Evolutionary conservation across 192 early-diverging fungal species (phyloP).

Genomic region (Spinellus fusiger): DNA sequence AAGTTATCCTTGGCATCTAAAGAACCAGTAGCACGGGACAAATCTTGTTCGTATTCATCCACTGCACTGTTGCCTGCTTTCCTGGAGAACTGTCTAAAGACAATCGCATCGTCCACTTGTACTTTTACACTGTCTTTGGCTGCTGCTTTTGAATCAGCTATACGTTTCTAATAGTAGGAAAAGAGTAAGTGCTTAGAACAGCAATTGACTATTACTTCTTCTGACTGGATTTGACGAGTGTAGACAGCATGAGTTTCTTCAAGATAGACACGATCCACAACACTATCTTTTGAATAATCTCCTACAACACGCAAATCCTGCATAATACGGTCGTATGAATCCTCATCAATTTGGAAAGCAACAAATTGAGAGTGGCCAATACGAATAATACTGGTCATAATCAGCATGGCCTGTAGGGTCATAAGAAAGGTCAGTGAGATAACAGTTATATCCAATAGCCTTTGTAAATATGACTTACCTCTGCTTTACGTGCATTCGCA

Average conservation of each 20-base stretch:
- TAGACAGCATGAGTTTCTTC: slow-evolving; percentile 55
- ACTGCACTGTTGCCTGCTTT: slow-evolving; percentile 52
- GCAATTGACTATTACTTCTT: slow-evolving; percentile 44
- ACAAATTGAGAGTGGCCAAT: slow-evolving; percentile 87
- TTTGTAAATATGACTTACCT: slow-evolving; percentile 39
- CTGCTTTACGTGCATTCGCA: slow-evolving; percentile 83
- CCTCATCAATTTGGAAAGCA: slow-evolving; percentile 90
- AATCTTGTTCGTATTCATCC: slow-evolving; percentile 86
- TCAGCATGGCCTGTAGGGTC: slow-evolving; percentile 73
- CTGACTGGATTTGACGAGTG: slow-evolving; percentile 59
- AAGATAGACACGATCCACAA: slow-evolving; percentile 52
- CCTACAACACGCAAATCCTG: slow-evolving; percentile 78
- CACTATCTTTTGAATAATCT: slow-evolving; percentile 44
- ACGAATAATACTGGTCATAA: slow-evolving; percentile 93
- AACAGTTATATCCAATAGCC: background rate
- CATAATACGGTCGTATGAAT: slow-evolving; percentile 89
- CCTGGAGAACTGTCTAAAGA: slow-evolving; percentile 82
- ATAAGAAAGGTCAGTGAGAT: background rate
- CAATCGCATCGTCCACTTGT: slow-evolving; percentile 85
- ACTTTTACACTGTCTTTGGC: slow-evolving; percentile 59
- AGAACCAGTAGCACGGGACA: slow-evolving; percentile 79
- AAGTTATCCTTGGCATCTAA: slow-evolving; percentile 67
- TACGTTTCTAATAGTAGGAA: slow-evolving; percentile 30
- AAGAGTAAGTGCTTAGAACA: background rate
- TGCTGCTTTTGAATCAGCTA: slow-evolving; percentile 59